Percentiles rank a stretch among this genome's conserved stretches.
phyloP scores from a whole-genome alignment of 139 green algal genomes.

The Chlorella sp. region DNA sequence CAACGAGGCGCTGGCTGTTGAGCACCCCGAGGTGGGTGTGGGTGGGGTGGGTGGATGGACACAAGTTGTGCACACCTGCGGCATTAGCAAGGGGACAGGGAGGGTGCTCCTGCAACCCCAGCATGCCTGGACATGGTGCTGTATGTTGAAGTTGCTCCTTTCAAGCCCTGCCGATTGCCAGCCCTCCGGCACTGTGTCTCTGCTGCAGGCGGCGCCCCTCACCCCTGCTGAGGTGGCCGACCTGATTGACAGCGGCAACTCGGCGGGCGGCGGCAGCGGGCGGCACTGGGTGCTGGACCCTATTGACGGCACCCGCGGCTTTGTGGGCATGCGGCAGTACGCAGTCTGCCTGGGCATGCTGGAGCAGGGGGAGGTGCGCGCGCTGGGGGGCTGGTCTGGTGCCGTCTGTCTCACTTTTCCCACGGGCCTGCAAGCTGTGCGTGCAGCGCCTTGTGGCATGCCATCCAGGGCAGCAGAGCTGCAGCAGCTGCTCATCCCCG shows the following conservation, averaged over 20 bases:
- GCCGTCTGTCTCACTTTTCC: no score
- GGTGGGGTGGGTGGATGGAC: no score
- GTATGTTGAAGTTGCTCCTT: neutral
- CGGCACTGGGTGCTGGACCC: constrained; percentile 95
- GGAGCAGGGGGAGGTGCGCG: constrained; percentile 68
- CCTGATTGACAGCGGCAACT: constrained; percentile 81
- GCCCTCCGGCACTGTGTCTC: neutral
- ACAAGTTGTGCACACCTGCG: no score
- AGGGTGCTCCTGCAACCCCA: no score
- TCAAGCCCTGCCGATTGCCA: neutral
- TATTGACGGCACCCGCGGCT: constrained; percentile 95
- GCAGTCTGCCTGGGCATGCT: constrained; percentile 93
- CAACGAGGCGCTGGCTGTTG: constrained; percentile 65
- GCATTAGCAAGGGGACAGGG: no score
- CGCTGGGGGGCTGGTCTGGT: neutral
- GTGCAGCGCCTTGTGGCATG: no score
- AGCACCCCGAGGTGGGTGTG: constrained; percentile 17
- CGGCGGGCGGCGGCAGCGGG: constrained; percentile 72
- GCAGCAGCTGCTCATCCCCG: neutral
- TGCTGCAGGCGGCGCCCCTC: constrained; percentile 4
- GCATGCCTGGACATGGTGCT: no score
- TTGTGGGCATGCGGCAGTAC: constrained; percentile 96
- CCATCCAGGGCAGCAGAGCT: no score
- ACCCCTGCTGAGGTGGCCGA: constrained; percentile 54
- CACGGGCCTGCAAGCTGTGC: no score